Conservation (phyloP, 2,329 filamentous ascomycete species). For the Stachybotrys echinatus region DNA sequence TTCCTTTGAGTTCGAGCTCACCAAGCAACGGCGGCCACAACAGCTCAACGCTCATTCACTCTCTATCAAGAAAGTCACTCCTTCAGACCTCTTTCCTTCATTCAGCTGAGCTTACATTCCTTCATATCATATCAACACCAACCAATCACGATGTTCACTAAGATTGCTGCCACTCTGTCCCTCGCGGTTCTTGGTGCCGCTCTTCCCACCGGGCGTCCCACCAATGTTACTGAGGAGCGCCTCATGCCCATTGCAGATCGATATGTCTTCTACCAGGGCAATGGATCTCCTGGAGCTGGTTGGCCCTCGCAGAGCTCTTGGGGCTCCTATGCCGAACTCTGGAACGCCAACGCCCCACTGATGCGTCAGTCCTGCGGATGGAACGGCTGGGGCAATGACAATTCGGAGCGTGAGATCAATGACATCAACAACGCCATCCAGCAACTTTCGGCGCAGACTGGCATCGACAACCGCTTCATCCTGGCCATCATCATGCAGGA, state of each 20-base stretch:
- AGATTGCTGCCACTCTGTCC: not conserved
- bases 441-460: constrained; percentile 8
- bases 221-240: not conserved
- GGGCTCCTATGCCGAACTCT: constrained; percentile 10
- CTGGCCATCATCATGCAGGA: constrained; percentile 27
- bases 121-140: not conserved
- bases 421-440: constrained; percentile 9
- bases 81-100: not conserved
- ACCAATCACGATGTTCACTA: not conserved
- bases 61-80: not conserved
- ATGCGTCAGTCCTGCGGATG: constrained; percentile 9
- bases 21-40: not conserved
- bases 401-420: constrained; percentile 9
- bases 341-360: constrained; percentile 6
- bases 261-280: constrained; percentile 1
- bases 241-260: not conserved
- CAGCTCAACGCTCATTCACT: not conserved
- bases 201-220: not conserved
- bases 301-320: constrained; percentile 4
- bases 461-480: constrained; percentile 11
- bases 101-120: not conserved
- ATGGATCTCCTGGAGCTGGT: not conserved
- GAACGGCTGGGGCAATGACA: constrained; percentile 11
- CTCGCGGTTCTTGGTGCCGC: not conserved
- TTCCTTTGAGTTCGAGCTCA: not conserved